These are phyloP conservation scores for Aspergillus alliaceus DNA, from an alignment of 2,329 filamentous ascomycete species.

Conservation along the genomic window DNA sequence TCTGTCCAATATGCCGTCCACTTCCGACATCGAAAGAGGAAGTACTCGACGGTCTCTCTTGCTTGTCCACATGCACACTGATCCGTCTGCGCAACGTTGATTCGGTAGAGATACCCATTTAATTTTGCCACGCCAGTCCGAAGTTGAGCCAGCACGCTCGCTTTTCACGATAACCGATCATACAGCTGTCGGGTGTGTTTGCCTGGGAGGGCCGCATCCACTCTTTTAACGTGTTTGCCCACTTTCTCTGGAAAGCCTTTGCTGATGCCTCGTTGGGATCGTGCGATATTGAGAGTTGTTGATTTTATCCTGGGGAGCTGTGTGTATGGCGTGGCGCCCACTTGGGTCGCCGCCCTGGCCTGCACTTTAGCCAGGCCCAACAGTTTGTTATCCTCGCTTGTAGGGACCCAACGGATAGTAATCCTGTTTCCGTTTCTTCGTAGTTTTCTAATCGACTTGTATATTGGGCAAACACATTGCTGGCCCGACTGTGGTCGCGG, in stretches of 20 bases:
- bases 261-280: conserved; percentile 16
- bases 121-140: too few relatives aligned
- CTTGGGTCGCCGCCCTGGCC: conserved; percentile 19
- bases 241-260: conserved; percentile 22
- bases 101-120: conserved; percentile 25
- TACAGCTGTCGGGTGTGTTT: conserved; percentile 28
- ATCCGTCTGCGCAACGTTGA: conserved; percentile 7
- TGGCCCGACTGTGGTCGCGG: conserved; percentile 23
- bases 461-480: conserved; percentile 19
- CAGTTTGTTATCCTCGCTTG: conserved; percentile 15
- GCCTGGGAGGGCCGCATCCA: conserved; percentile 28
- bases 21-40: conserved; percentile 15
- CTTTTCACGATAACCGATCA: conserved; percentile 26
- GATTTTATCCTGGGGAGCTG: too few relatives aligned
- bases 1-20: conserved; percentile 25
- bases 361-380: conserved; percentile 21
- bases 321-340: conserved; percentile 20
- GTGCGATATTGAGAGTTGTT: too few relatives aligned
- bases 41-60: too few relatives aligned
- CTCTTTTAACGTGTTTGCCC: conserved; percentile 23
- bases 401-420: conserved; percentile 19
- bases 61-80: conserved; percentile 19
- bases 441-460: conserved; percentile 23
- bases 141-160: too few relatives aligned
- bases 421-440: conserved; percentile 21